Base-by-base conservation (phyloP, 2,329 filamentous ascomycete species). In the Aspergillus phoenicis region DNA sequence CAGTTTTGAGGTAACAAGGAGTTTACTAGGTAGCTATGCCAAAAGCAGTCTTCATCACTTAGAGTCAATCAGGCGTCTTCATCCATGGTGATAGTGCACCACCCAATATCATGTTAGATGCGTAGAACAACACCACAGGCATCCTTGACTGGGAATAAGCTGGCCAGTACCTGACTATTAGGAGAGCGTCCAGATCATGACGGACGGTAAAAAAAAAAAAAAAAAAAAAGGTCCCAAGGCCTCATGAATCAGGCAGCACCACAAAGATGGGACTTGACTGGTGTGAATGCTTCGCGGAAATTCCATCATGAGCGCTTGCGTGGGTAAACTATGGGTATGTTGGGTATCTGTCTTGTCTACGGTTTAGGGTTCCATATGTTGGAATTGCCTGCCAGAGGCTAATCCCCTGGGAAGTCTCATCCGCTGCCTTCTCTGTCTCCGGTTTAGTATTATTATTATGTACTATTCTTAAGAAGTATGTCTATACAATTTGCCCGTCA, bases 81-180 rank as follows among this genome's bases (percentile, higher is more conserved):
- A 72, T 74, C 5, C 75, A 77, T 57, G 70, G 61, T 3, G 72
- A 76, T 60, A 70, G 76, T 59, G 71, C 73, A 45, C 68, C 66
- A 7, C 69, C 71, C 47, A 77, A 77, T 57, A 69, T 77, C 58
- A 70, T 77, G 56, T 47, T 76, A 22, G 60, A 71, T 48, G 63
- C 63, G 26, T 20, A 64, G 22, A 58, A 62, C 15, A 60, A 48
- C 2, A 54, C 73, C 54, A 62, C 77, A 1, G 70, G 72, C 6
- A 65, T 81, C 17, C 70, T 81, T 55, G 77, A 79, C 68, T 81
- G 75, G 78, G 77, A 79, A 58, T 73, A 60, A 47, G 69, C 75
- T 20, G 75, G 75, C 8, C 79, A 74, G 77, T 78, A 75, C 77
- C 76, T 8, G 73, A 66, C 20, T 80, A 20, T 20, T 80, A 74